Evolutionary conservation across 441 rosid genomes (phyloP).

Genomic region (Pelargonium cotyledonis): DNA sequence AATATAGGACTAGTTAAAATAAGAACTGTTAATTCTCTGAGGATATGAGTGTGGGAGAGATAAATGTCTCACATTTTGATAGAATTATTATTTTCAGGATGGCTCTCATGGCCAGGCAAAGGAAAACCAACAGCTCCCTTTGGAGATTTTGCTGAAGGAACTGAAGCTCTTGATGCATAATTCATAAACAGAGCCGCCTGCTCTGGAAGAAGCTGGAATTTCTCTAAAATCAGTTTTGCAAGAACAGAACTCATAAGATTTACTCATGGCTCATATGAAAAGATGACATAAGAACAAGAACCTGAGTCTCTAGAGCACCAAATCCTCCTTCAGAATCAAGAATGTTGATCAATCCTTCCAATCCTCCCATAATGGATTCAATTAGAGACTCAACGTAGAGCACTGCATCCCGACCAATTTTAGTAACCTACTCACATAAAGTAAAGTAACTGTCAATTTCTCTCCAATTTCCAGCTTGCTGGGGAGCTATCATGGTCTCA

Average conservation of each 20-base stretch:
- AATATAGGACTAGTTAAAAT: slow-evolving; percentile 15
- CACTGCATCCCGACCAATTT: slow-evolving; percentile 93
- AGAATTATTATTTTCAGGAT: slow-evolving; percentile 83
- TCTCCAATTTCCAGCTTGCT: slow-evolving; percentile 1
- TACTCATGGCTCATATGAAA: slow-evolving; percentile 14
- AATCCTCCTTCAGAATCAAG: slow-evolving; percentile 99
- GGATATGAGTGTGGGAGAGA: slow-evolving; percentile 9
- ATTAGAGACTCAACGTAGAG: slow-evolving; percentile 96
- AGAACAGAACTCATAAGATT: slow-evolving; percentile 9
- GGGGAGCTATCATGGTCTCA: background rate
- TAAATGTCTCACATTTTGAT: slow-evolving; percentile 65
- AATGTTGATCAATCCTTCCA: slow-evolving; percentile 96
- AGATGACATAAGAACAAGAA: slow-evolving; percentile 26
- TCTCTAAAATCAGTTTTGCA: slow-evolving; percentile 24
- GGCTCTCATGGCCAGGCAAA: slow-evolving; percentile 97
- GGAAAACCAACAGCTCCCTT: slow-evolving; percentile 61
- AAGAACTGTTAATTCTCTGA: slow-evolving; percentile 10
- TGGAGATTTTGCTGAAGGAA: slow-evolving; percentile 75
- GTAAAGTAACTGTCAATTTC: slow-evolving; percentile 13
- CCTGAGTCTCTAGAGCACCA: slow-evolving; percentile 98
- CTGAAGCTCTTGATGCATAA: slow-evolving; percentile 51
- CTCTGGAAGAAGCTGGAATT: slow-evolving; percentile 94
- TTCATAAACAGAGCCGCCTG: slow-evolving; percentile 92
- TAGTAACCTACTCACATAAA: slow-evolving; percentile 61
- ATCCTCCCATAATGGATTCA: slow-evolving; percentile 98